These are phyloP conservation scores for Suillus subalutaceus DNA, from an alignment of 768 basidiomycete genomes.

Conservation along the genomic window DNA sequence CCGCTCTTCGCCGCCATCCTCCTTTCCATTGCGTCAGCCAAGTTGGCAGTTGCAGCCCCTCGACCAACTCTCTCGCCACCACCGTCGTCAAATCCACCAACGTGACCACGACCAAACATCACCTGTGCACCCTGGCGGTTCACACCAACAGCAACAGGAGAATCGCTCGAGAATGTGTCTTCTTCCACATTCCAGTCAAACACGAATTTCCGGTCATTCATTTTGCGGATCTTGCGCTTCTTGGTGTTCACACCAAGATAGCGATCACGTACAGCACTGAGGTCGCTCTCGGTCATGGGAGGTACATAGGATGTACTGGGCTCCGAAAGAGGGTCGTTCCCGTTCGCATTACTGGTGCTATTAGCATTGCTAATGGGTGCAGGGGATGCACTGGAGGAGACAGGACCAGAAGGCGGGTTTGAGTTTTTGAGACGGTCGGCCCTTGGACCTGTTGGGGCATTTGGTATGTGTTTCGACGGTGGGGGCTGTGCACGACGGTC, in stretches of 20 bases:
- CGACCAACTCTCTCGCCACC: conserved; percentile 50
- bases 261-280: conserved; percentile 83
- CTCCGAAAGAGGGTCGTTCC: conserved; percentile 33
- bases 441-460: conserved; percentile 84
- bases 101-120: conserved; percentile 84
- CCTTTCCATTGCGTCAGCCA: conserved; percentile 83
- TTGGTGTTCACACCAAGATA: conserved; percentile 95
- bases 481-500: conserved; percentile 38
- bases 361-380: conserved; percentile 23
- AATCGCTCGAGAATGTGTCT: conserved; percentile 84
- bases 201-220: conserved; percentile 96
- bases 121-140: conserved; percentile 82
- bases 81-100: conserved; percentile 87
- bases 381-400: conserved; percentile 47
- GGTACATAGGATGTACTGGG: conserved; percentile 49
- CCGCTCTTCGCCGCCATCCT: conserved; percentile 79
- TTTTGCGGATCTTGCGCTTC: conserved; percentile 92
- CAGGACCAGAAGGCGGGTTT: conserved; percentile 27
- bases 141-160: conserved; percentile 69
- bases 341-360: conserved; percentile 12
- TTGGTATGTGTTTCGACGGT: conserved; percentile 39
- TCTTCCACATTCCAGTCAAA: conserved; percentile 99
- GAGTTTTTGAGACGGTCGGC: conserved; percentile 62
- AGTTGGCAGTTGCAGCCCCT: conserved; percentile 46
- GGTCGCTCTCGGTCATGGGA: conserved; percentile 79